Conservation (phyloP, 2,329 filamentous ascomycete genomes). For the Fusarium torulosum region DNA sequence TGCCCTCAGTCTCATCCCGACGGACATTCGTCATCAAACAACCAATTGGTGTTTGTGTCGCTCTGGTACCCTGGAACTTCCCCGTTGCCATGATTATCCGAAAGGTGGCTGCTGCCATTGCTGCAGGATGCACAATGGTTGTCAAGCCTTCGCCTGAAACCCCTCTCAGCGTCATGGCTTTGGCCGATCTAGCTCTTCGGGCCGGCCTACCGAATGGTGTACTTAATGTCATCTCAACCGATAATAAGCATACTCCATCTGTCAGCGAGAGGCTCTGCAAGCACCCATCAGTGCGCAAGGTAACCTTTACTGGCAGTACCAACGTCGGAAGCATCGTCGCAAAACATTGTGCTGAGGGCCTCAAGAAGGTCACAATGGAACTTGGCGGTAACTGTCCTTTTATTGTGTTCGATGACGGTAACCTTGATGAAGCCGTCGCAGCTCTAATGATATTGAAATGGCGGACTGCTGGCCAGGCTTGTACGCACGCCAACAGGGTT, state of each 20-base stretch:
- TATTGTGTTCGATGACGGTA: constrained; percentile 75
- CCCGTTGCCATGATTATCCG: constrained; percentile 64
- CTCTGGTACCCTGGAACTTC: constrained; percentile 68
- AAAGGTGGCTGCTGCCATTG: constrained; percentile 67
- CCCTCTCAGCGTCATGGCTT: constrained; percentile 76
- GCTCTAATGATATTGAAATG: constrained; percentile 64
- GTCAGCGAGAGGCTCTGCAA: constrained; percentile 60
- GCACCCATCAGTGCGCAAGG: constrained; percentile 65
- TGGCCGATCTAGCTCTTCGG: constrained; percentile 74
- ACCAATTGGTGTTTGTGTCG: constrained; percentile 52
- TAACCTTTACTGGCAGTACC: constrained; percentile 83
- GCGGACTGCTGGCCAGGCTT: constrained; percentile 75
- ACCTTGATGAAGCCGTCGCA: constrained; percentile 47
- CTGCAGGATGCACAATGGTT: constrained; percentile 81
- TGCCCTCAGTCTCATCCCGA: constrained; percentile 58
- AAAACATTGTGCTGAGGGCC: constrained; percentile 64
- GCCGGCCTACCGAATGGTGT: constrained; percentile 82
- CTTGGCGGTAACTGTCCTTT: constrained; percentile 77
- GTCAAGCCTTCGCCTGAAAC: constrained; percentile 80
- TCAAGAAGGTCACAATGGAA: constrained; percentile 77
- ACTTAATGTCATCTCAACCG: constrained; percentile 64
- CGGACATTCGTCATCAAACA: constrained; percentile 77
- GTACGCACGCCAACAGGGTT: neutral
- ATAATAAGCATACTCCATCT: constrained; percentile 56
- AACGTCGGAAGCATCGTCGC: constrained; percentile 75